Evolutionary conservation across 2,329 filamentous ascomycete species (phyloP), one percentile per base, ranked within the genome.

Genomic region (Phaeosphaeriaceae sp.): DNA sequence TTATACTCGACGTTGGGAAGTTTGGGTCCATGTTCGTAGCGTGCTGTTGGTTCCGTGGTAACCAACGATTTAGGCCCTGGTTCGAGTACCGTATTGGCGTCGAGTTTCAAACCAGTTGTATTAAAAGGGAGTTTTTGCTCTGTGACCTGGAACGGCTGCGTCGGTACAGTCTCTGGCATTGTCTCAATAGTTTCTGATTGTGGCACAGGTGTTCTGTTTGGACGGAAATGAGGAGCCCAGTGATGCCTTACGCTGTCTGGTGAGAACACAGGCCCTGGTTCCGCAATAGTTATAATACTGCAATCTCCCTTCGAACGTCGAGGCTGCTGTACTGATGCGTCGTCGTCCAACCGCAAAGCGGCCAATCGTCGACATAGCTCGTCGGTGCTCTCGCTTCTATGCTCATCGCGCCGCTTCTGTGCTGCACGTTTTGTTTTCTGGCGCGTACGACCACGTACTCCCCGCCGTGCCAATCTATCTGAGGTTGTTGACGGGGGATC

Each of bases 141-240:
- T 36, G 31, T 3, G 11, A 7, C 13, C 31, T 36, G 31, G 6
- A 36, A 13, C 31, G 11, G 6, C 3, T 5, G 13, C 3, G 31
- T 36, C 31, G 11, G 31, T 36, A 36, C 31, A 11, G 13, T 36
- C 31, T 15, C 13, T 36, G 7, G 6, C 13, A 11, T 15, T 13
- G 31, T 13, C 13, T 36, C 9, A 36, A 36, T 11, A 36, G 31
- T 13, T 3, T 36, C 31, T 36, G 31, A 11, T 36, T 3, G 31
- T 15, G 31, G 31, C 31, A 11, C 13, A 15, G 57, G 25, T 46
- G 57, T 45, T 33, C 55, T 54, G n/a, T 69, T 58, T 11, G 66
- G 60, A 19, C 55, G 61, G 31, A 69, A 68, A 22, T 69, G 65
- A 19, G 65, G 63, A n/a, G 62, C 58, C 70, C 70, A 73, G 51